Conservation (phyloP, 495 filamentous ascomycete species). For the Trichoderma orchidacearum region DNA sequence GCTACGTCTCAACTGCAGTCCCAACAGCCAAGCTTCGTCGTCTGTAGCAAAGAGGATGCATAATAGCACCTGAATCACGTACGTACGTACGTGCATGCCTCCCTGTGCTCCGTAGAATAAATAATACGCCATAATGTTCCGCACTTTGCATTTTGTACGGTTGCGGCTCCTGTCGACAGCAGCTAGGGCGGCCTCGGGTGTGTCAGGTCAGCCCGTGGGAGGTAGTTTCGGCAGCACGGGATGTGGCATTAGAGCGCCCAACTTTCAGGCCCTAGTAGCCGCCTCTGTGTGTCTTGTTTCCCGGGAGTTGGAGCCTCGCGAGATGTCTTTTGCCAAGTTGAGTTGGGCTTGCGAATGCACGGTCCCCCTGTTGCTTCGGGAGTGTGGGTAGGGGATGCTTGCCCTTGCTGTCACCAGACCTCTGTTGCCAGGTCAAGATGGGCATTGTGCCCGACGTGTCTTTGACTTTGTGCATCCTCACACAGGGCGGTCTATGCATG, state of each 20-base stretch:
- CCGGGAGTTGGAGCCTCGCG: neutral
- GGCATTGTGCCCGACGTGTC: neutral
- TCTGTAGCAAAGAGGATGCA: no score
- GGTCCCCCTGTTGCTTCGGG: neutral
- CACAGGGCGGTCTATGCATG: neutral
- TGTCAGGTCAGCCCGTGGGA: neutral
- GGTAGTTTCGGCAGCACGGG: neutral
- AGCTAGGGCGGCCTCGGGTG: neutral
- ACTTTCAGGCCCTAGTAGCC: neutral
- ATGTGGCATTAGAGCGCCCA: neutral
- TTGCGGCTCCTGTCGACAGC: neutral
- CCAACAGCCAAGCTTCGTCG: no score
- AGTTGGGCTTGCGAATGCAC: conserved; percentile 1
- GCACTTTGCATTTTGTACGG: neutral
- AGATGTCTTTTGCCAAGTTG: neutral
- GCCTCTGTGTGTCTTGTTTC: neutral
- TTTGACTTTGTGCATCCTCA: neutral
- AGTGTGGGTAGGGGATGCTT: neutral
- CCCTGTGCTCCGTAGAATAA: no score
- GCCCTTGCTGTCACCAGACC: neutral
- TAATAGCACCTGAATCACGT: no score
- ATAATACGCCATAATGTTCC: no score
- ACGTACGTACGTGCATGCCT: no score
- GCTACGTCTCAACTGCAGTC: no score
- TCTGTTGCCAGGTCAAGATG: neutral